A percentile compares a stretch with the other conserved stretches of the same genome.
Conservation (phyloP, 371 early-diverging fungal genomes). For the Apophysomyces ossiformis region DNA sequence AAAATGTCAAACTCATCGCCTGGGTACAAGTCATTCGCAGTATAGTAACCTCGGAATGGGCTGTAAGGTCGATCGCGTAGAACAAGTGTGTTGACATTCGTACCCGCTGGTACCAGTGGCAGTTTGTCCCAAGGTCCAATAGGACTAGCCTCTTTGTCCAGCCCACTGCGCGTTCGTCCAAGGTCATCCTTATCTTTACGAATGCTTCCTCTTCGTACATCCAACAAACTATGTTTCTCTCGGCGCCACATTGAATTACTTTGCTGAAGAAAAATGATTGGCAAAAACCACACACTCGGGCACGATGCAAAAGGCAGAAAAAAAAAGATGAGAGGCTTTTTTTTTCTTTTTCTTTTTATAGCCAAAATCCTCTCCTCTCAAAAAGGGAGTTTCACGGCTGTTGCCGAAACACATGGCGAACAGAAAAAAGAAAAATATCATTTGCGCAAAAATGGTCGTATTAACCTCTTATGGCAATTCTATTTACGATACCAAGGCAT, state of each 20-base stretch:
- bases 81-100: background rate
- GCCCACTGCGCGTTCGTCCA: background rate
- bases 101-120: background rate
- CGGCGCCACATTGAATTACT: background rate
- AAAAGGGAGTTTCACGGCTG: background rate
- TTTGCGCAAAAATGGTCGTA: slow-evolving; percentile 1
- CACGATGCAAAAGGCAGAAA: background rate
- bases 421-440: background rate
- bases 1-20: slow-evolving; percentile 16
- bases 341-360: too few relatives aligned
- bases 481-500: slow-evolving; percentile 32
- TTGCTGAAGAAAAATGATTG: background rate
- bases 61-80: slow-evolving; percentile 20
- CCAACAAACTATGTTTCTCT: slow-evolving; percentile 8
- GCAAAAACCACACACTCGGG: background rate
- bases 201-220: background rate
- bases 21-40: slow-evolving; percentile 13
- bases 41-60: slow-evolving; percentile 17
- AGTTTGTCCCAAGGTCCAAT: slow-evolving; percentile 1
- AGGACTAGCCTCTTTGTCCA: background rate
- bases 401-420: background rate
- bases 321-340: background rate
- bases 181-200: slow-evolving; percentile 1
- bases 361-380: background rate
- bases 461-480: slow-evolving; percentile 1